Evolutionary conservation across 768 basidiomycete species (phyloP), one percentile per base, ranked within the genome.

Genomic region (Rhizopogon vulgaris): DNA sequence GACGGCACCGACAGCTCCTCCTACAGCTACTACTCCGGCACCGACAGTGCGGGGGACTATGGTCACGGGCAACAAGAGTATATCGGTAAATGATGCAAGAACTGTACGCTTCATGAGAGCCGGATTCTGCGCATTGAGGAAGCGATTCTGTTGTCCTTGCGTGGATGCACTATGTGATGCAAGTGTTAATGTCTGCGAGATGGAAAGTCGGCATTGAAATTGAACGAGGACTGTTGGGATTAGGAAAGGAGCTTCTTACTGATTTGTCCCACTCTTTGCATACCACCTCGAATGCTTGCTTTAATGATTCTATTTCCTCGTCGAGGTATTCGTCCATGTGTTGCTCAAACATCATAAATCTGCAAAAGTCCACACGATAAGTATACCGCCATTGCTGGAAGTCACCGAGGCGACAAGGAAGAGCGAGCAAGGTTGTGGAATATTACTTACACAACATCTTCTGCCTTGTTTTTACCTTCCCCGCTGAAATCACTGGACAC

Each of bases 251-350:
- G 22, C 42, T 15, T 60, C 72, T 14, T 49, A 90, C 90, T 69
- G 87, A 78, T 7, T 71, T 73, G 52, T 94, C 87, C 96, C 94
- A 97, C 1, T 72, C 75, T 52, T 80, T 79, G 64, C 88, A 94
- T 12, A 88, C 87, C 2, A 67, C 71, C 30, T 90, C 88, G 51
- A 96, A 81, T 0, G 77, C 72, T 4, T 75, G 77, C 60, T 92
- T 92, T 46, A 91, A 76, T 53, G 78, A 79, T 52, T 96, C 94
- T 5, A 87, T 78, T 66, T 99, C 95, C 63, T 97, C 93, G 54
- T 93, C 88, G 2, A 98, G 84, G 61, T 98, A 98, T 62, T 97
- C 94, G 63, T 96, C 94, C 91, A 98, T 96, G 65, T 94, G 89
- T 9, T 79, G 74, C 67, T 98, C 94, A 59, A 97, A 98, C 92